These are phyloP conservation scores for Trypanosoma melophagium DNA, from an alignment of 208 protist genomes.

Conservation along the genomic window DNA sequence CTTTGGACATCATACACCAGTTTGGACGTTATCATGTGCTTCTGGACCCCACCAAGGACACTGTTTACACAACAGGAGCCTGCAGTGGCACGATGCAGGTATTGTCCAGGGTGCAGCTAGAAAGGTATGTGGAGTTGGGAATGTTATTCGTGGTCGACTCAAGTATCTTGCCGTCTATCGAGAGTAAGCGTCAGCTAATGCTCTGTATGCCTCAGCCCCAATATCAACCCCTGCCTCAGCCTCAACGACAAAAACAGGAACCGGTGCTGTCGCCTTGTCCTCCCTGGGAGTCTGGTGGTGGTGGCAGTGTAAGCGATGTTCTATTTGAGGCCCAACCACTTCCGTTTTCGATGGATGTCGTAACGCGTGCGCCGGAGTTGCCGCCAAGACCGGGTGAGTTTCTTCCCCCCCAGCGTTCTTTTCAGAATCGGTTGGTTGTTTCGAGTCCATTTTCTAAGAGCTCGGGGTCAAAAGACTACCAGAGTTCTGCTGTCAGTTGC, in stretches of 20 bases:
- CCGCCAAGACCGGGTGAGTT: background rate
- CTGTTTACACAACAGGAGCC: constrained; percentile 14
- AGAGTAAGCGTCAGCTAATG: constrained; percentile 25
- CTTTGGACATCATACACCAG: constrained; percentile 68
- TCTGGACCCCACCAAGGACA: constrained; percentile 32
- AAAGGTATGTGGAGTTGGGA: constrained; percentile 32
- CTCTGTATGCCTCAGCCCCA: background rate
- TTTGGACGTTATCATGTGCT: constrained; percentile 68
- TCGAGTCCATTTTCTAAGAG: background rate
- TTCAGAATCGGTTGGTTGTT: background rate
- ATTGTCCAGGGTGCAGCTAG: constrained; percentile 12
- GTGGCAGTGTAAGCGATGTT: background rate
- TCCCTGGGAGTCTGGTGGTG: background rate
- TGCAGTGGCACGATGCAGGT: background rate
- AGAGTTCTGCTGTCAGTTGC: background rate
- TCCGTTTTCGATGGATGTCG: constrained; percentile 26
- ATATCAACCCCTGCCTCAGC: background rate
- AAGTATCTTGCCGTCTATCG: constrained; percentile 30
- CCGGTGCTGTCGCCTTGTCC: background rate
- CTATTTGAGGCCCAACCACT: constrained; percentile 29
- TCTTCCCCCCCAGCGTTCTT: background rate
- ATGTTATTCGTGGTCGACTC: constrained; percentile 36
- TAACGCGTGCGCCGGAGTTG: constrained; percentile 16
- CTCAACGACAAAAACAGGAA: constrained; percentile 10
- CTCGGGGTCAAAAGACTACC: background rate